A percentile compares a stretch with the other conserved stretches of the same genome.
These are phyloP conservation scores for Colletotrichum camelliae DNA, from an alignment of 2,329 filamentous ascomycete species.

Conservation along the genomic window DNA sequence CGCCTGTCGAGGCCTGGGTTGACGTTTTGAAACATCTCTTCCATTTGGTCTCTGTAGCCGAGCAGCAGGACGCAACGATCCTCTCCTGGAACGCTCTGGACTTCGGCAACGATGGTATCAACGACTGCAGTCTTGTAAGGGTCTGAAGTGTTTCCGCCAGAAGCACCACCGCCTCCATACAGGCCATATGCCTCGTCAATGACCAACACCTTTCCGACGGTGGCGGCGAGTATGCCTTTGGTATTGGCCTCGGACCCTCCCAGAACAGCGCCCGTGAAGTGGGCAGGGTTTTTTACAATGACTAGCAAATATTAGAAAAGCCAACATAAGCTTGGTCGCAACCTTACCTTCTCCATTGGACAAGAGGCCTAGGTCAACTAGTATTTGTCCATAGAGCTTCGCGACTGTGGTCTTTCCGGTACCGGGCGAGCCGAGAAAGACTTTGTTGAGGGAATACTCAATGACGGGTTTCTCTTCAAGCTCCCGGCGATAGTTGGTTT, in stretches of 20 bases:
- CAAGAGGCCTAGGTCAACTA: constrained; percentile 70
- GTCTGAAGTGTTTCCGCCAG: constrained; percentile 26
- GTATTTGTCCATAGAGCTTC: constrained; percentile 72
- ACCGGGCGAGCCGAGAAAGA: constrained; percentile 75
- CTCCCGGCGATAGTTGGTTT: constrained; percentile 70
- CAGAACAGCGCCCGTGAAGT: constrained; percentile 70
- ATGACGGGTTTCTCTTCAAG: constrained; percentile 64
- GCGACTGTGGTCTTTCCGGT: constrained; percentile 81
- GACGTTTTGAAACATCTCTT: constrained; percentile 74
- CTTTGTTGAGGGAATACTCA: constrained; percentile 67
- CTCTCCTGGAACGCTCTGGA: constrained; percentile 73
- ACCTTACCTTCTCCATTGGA: constrained; percentile 71
- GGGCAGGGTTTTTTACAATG: constrained; percentile 73
- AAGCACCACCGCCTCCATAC: constrained; percentile 41
- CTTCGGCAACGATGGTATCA: constrained; percentile 76
- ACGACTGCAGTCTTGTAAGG: constrained; percentile 68
- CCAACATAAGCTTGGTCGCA: not conserved
- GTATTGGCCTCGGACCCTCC: constrained; percentile 75
- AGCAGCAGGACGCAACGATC: constrained; percentile 75
- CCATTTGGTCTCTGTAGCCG: constrained; percentile 74
- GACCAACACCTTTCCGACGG: constrained; percentile 75
- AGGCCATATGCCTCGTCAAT: constrained; percentile 83
- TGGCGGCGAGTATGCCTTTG: constrained; percentile 71
- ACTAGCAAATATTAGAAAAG: constrained; percentile 42
- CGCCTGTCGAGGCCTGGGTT: constrained; percentile 73